phyloP scores from a whole-genome alignment of 495 filamentous ascomycete genomes.

The Lasiosphaeriaceae sp. region DNA sequence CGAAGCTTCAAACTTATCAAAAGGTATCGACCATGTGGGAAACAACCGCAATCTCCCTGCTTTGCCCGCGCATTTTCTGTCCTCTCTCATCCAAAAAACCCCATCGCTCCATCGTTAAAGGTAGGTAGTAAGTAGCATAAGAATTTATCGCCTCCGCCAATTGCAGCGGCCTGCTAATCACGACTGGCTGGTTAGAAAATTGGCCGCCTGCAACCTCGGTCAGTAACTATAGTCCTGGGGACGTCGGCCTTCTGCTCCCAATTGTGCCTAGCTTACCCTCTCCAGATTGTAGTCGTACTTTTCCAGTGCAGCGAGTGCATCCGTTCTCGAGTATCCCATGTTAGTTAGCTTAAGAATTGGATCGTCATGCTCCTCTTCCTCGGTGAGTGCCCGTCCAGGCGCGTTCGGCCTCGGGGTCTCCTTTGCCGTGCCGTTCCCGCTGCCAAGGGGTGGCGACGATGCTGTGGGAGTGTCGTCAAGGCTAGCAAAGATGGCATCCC shows the following conservation, averaged over 20 bases:
- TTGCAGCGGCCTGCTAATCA: background rate
- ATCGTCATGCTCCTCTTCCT: conserved; percentile 79
- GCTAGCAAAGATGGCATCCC: conserved; percentile 91
- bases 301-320: conserved; percentile 81
- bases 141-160: background rate
- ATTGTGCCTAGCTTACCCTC: conserved; percentile 60
- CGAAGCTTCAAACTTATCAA: background rate
- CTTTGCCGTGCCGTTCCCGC: conserved; percentile 23
- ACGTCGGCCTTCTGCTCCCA: background rate
- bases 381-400: conserved; percentile 65
- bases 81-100: background rate
- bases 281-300: conserved; percentile 94
- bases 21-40: background rate
- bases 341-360: conserved; percentile 85
- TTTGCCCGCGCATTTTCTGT: background rate
- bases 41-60: background rate
- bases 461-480: conserved; percentile 51
- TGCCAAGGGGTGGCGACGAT: conserved; percentile 19
- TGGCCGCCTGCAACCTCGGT: conserved; percentile 38
- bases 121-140: background rate
- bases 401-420: conserved; percentile 27
- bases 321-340: conserved; percentile 82
- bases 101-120: conserved; percentile 1
- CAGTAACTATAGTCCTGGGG: background rate
- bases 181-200: conserved; percentile 45